Percentiles rank a stretch among this genome's conserved stretches.
Evolutionary conservation across 176 grass and related monocot species (phyloP).

Genomic region (Hyparrhenia diplandra): DNA sequence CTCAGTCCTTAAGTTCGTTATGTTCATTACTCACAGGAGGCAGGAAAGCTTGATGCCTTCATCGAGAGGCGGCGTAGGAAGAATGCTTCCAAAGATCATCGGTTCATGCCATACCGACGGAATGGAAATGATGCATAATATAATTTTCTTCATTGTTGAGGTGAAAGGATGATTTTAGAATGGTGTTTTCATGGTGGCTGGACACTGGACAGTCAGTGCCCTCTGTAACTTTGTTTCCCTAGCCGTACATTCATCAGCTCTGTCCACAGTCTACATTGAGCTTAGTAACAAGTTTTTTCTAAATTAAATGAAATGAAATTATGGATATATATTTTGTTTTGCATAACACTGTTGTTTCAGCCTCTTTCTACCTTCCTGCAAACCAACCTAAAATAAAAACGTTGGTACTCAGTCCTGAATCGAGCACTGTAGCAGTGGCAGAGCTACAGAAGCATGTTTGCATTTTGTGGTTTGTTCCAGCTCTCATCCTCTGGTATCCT

Average conservation of each 20-base stretch:
- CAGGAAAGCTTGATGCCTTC: slow-evolving; percentile 75
- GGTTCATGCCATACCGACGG: slow-evolving; percentile 79
- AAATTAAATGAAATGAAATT: not conserved
- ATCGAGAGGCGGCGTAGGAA: slow-evolving; percentile 79
- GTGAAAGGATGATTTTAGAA: not conserved
- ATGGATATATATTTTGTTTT: slow-evolving; percentile 2
- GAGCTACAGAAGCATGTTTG: not conserved
- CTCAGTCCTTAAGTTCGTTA: not conserved
- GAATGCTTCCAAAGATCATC: slow-evolving; percentile 95
- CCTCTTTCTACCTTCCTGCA: not conserved
- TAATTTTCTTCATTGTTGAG: not conserved
- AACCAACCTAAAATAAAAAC: not conserved
- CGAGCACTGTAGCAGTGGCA: not conserved
- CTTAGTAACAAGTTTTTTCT: not conserved
- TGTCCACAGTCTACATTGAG: not conserved
- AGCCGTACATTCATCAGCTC: not conserved
- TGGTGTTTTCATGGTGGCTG: not conserved
- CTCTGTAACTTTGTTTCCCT: not conserved
- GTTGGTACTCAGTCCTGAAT: not conserved
- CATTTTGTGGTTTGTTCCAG: not conserved
- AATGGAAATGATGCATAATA: slow-evolving; percentile 29
- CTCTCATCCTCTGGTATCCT: not conserved
- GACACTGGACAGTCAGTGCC: not conserved
- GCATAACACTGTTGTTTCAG: not conserved
- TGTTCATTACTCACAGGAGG: slow-evolving; percentile 39